Percentiles rank a stretch among this genome's conserved stretches.
Evolutionary conservation across 768 basidiomycete species (phyloP).

Genomic region (Rhodocollybia butyracea): DNA sequence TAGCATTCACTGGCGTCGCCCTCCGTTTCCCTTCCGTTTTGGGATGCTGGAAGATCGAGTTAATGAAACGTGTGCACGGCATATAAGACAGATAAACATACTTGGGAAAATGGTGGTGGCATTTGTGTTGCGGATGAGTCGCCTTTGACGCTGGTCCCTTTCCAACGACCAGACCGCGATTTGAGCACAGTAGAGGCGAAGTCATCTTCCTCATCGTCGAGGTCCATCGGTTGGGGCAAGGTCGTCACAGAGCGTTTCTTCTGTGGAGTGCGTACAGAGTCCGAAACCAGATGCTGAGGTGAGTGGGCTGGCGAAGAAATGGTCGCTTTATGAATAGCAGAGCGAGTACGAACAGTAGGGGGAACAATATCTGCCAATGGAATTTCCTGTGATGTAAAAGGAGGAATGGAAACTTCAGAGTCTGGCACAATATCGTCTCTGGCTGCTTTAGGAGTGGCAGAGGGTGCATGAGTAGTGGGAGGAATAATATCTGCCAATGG

Average conservation of each 20-base stretch:
- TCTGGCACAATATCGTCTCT: conserved; percentile 4
- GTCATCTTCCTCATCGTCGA: conserved; percentile 3
- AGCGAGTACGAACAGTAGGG: neutral
- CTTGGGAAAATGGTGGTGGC: neutral
- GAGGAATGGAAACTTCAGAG: conserved; percentile 3
- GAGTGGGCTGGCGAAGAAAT: neutral
- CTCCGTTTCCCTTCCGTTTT: neutral
- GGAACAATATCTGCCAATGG: no score
- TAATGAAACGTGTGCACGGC: neutral
- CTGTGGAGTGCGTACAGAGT: neutral
- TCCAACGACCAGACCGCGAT: neutral
- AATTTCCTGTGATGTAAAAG: no score
- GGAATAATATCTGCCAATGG: no score
- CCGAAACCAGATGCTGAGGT: neutral
- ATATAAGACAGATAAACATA: neutral
- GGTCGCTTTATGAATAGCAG: neutral
- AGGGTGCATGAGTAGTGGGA: neutral
- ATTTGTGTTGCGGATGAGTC: neutral
- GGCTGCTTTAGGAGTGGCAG: neutral
- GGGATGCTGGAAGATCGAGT: neutral
- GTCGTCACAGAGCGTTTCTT: no score
- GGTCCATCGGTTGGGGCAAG: neutral
- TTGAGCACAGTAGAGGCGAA: neutral
- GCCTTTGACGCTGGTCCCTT: neutral
- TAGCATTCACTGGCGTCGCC: neutral